These are phyloP conservation scores for Sporobolomyces roseus DNA, from an alignment of 768 basidiomycete genomes.

Conservation along the genomic window DNA sequence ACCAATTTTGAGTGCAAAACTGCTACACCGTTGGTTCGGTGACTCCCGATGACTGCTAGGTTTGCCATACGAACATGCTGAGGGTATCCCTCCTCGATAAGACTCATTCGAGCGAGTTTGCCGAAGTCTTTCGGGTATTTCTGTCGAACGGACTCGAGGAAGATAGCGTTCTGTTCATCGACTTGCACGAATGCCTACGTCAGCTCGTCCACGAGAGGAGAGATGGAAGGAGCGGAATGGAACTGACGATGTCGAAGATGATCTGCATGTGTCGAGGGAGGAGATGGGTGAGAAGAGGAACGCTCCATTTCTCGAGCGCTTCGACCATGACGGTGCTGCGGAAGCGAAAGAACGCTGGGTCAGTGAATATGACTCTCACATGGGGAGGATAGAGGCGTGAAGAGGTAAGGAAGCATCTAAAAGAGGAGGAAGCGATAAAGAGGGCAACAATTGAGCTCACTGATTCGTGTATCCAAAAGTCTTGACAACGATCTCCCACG, in stretches of 20 bases:
- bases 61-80: slow-evolving; percentile 68
- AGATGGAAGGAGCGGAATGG: not conserved
- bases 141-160: slow-evolving; percentile 69
- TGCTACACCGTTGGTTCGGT: slow-evolving; percentile 92
- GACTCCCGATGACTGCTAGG: slow-evolving; percentile 79
- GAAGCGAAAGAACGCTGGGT: not conserved
- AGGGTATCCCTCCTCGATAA: slow-evolving; percentile 64
- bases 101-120: slow-evolving; percentile 70
- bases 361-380: not conserved
- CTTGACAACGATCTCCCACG: slow-evolving; percentile 83
- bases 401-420: no score
- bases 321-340: slow-evolving; percentile 64
- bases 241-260: slow-evolving; percentile 56
- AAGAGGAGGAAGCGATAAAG: no score
- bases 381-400: no score
- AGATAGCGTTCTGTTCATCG: slow-evolving; percentile 42
- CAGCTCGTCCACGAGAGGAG: not conserved
- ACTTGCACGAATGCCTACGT: not conserved
- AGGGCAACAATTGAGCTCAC: not conserved
- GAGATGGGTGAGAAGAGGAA: slow-evolving; percentile 60
- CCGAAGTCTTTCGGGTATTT: slow-evolving; percentile 81
- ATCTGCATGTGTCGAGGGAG: slow-evolving; percentile 74
- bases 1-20: slow-evolving; percentile 92
- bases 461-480: slow-evolving; percentile 62
- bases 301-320: slow-evolving; percentile 69